Evolutionary conservation across 2,329 filamentous ascomycete species (phyloP).

Genomic region (Magnaporthales sp.): DNA sequence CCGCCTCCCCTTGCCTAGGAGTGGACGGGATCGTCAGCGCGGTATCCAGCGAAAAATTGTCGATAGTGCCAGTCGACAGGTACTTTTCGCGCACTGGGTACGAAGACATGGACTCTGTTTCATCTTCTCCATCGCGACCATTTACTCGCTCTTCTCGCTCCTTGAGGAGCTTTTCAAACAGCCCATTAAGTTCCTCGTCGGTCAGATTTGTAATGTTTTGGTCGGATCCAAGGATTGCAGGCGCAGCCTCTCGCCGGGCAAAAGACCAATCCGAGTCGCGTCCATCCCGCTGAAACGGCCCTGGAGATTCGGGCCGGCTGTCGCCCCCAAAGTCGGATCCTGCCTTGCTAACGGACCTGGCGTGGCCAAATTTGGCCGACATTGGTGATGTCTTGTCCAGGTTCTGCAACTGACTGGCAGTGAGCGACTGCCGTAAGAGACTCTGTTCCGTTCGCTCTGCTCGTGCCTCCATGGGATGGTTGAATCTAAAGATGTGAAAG

Average conservation of each 20-base stretch:
- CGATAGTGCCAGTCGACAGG: constrained; percentile 85
- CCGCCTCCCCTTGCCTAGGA: constrained; percentile 67
- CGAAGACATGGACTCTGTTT: constrained; percentile 80
- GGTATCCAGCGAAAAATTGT: constrained; percentile 94
- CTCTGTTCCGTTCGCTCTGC: constrained; percentile 87
- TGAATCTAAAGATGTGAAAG: constrained; percentile 98
- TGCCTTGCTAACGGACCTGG: constrained; percentile 70
- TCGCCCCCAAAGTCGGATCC: constrained; percentile 72
- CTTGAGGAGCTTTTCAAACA: constrained; percentile 90
- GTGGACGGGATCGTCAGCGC: constrained; percentile 91
- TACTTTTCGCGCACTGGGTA: constrained; percentile 91
- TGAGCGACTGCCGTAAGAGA: constrained; percentile 73
- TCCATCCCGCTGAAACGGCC: constrained; percentile 53
- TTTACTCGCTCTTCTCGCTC: constrained; percentile 69
- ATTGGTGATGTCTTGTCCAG: constrained; percentile 50
- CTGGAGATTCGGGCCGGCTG: constrained; percentile 72
- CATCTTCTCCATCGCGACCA: constrained; percentile 73
- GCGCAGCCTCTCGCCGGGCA: constrained; percentile 85
- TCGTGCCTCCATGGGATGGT: constrained; percentile 90
- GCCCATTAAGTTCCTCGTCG: constrained; percentile 85
- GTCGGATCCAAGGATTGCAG: constrained; percentile 79
- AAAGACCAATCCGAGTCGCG: constrained; percentile 92
- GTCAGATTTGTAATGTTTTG: constrained; percentile 85
- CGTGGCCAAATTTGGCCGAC: constrained; percentile 58
- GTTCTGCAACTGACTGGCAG: constrained; percentile 49